Conservation (phyloP, 352 stramenopile species). For the Phytophthora aleatoria region DNA sequence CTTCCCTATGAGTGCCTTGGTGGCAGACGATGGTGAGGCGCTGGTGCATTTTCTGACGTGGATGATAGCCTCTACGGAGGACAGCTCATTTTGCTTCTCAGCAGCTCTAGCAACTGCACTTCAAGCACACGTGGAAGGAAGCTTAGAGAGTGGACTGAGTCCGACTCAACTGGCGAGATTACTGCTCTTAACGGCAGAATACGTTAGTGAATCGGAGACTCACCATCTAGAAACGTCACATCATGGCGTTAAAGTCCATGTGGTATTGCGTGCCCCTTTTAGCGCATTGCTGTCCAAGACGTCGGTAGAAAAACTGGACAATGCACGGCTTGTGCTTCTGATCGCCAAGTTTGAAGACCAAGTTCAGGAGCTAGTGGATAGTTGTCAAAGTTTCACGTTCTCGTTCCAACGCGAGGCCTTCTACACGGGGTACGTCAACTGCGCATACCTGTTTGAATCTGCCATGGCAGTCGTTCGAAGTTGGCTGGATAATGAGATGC, state of each 20-base stretch:
- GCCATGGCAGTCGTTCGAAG: constrained; percentile 19
- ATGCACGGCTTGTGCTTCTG: constrained; percentile 38
- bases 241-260: background rate
- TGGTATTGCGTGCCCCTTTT: constrained; percentile 14
- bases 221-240: constrained; percentile 4
- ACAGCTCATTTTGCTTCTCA: constrained; percentile 14
- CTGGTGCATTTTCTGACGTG: constrained; percentile 40
- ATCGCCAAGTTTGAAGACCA: constrained; percentile 50
- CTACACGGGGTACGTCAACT: constrained; percentile 23
- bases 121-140: constrained; percentile 11
- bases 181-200: constrained; percentile 49
- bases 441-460: constrained; percentile 27
- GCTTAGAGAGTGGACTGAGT: constrained; percentile 17
- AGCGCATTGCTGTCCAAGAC: constrained; percentile 9
- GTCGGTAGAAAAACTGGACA: constrained; percentile 16
- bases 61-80: constrained; percentile 19
- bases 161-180: constrained; percentile 46
- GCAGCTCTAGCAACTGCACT: constrained; percentile 22
- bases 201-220: background rate
- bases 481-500: constrained; percentile 15
- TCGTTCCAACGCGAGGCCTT: constrained; percentile 26
- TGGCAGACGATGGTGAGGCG: constrained; percentile 30
- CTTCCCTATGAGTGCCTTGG: constrained; percentile 50
- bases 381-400: constrained; percentile 23
- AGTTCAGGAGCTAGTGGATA: constrained; percentile 29